Evolutionary conservation across 2,329 filamentous ascomycete species (phyloP).

Genomic region (Trichophyton benhamiae): DNA sequence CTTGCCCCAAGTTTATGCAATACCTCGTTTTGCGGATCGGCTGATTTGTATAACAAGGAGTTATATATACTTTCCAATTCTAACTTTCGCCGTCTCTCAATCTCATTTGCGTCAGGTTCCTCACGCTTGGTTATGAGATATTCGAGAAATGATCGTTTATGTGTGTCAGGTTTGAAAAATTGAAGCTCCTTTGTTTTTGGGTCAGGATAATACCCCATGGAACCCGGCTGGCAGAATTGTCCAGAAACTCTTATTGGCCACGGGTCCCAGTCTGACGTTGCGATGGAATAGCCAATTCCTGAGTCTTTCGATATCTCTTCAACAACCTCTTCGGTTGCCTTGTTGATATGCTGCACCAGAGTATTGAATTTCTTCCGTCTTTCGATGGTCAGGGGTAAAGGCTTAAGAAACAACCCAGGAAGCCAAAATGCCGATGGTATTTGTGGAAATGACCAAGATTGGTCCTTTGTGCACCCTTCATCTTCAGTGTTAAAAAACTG

Average conservation of each 20-base stretch:
- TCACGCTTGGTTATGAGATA: too few relatives aligned
- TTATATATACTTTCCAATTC: too few relatives aligned
- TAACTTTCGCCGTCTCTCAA: too few relatives aligned
- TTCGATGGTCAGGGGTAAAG: constrained; percentile 14
- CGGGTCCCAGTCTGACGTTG: constrained; percentile 20
- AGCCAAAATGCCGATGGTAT: background rate
- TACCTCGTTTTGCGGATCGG: background rate
- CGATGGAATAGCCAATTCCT: constrained; percentile 16
- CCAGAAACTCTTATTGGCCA: constrained; percentile 21
- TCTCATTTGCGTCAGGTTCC: too few relatives aligned
- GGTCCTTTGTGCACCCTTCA: constrained; percentile 16
- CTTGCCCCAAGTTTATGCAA: constrained; percentile 6
- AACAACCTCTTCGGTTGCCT: constrained; percentile 20
- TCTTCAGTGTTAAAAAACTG: constrained; percentile 24
- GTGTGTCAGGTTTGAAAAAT: constrained; percentile 24
- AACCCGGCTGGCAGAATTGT: constrained; percentile 20
- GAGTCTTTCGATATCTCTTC: constrained; percentile 15
- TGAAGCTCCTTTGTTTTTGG: constrained; percentile 20
- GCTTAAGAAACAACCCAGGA: background rate
- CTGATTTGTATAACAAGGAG: too few relatives aligned
- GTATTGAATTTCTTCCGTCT: constrained; percentile 23
- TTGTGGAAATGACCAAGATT: constrained; percentile 8
- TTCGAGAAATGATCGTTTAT: constrained; percentile 9
- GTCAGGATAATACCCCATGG: constrained; percentile 18
- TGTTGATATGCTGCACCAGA: constrained; percentile 20